Evolutionary conservation across 169 alveolate genomes (phyloP), one percentile per base, ranked within the genome.

Genomic region (Plasmodium relictum): DNA sequence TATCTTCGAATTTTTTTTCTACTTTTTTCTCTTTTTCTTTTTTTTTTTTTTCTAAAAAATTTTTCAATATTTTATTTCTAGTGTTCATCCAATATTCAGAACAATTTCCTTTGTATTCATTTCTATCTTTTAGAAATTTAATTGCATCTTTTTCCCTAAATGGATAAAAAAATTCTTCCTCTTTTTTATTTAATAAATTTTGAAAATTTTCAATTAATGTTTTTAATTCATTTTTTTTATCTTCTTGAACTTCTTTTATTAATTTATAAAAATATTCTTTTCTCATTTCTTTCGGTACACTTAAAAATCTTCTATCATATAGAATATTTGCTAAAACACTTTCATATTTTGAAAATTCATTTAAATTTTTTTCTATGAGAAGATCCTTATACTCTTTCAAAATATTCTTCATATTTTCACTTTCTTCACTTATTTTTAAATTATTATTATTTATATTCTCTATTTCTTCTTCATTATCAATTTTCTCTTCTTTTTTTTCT

Each of bases 221-320:
- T 78, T 78, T 78, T 9, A 78, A 45, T 54, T 78, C 83, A 10
- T 24, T 9, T 18, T 69, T 52, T 66, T 69, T 78, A 24, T 78
- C 72, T 37, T 50, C 16, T 2, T 65, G 42, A 16, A 78, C 66
- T 78, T 78, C 89, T 52, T 78, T 78, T 65, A 78, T 52, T 52
- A 78, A 41, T 37, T 65, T 78, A n/a, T 65, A 16, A 66, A 78
- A 78, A 50, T 31, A 78, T 65, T 78, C 89, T 59, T 78, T 78
- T 58, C 89, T 78, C 61, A 63, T 2, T 6, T 78, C 89, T 58
- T 78, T 78, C 3, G 89, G 89, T 16, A 78, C 80, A 37, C 24
- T 78, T 26, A 52, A 22, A 39, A 48, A 78, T 42, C 89, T 63
- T 26, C 54, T 58, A 18, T 78, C 89, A 26, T 78, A 78, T 37